Percentiles rank a stretch among this genome's conserved stretches.
Conservation (phyloP, 2,329 filamentous ascomycete species). For the Phymatotrichopsis omnivora region DNA sequence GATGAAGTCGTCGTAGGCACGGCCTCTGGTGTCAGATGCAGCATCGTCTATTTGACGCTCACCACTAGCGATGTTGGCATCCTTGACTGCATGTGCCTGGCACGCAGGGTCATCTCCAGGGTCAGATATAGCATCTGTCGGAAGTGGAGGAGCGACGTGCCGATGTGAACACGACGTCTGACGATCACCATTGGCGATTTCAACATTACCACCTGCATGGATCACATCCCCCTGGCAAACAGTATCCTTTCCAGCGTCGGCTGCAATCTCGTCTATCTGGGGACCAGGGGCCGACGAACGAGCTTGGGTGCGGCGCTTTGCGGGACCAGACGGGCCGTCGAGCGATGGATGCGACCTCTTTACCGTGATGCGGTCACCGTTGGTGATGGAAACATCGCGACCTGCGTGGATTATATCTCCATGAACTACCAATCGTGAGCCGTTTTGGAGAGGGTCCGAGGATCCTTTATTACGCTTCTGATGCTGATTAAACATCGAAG, state of each 20-base stretch:
- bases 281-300: too few species aligned
- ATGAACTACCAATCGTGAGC: background rate
- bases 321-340: background rate
- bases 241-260: too few species aligned
- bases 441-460: too few species aligned
- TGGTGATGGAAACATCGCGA: slow-evolving; percentile 2
- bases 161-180: too few species aligned
- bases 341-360: slow-evolving; percentile 1
- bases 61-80: background rate
- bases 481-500: slow-evolving; percentile 3
- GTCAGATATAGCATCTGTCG: too few species aligned
- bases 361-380: background rate
- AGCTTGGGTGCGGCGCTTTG: background rate
- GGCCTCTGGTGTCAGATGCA: background rate
- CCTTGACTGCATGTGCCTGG: background rate
- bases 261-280: too few species aligned
- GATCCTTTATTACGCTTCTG: slow-evolving; percentile 3
- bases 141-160: too few species aligned
- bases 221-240: slow-evolving; percentile 5
- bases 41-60: background rate
- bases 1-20: slow-evolving; percentile 11
- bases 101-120: background rate
- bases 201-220: background rate
- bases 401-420: slow-evolving; percentile 1
- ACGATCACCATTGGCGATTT: background rate